A percentile compares a stretch with the other conserved stretches of the same genome.
These are phyloP conservation scores for Penicillium sp. DNA, from an alignment of 2,329 filamentous ascomycete species.

Conservation along the genomic window DNA sequence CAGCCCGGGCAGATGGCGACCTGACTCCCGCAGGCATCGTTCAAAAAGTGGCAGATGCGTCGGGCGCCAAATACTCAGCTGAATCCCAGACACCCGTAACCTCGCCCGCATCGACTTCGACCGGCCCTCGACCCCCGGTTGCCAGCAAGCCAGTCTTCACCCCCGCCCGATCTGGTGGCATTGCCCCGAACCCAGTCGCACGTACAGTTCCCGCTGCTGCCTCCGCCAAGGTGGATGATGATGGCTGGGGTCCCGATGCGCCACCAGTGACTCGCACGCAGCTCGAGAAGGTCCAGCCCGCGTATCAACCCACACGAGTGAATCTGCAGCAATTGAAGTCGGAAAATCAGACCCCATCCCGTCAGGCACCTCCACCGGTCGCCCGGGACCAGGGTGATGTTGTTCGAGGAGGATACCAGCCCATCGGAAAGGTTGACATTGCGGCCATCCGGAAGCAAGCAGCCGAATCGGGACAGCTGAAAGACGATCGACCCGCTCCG, in stretches of 20 bases:
- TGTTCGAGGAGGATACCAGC: constrained; percentile 85
- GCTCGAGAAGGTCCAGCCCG: constrained; percentile 86
- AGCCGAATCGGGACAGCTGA: constrained; percentile 55
- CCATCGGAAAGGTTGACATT: constrained; percentile 97
- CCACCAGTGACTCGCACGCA: constrained; percentile 85
- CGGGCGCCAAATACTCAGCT: constrained; percentile 88
- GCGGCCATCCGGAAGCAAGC: constrained; percentile 79
- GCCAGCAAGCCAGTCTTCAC: constrained; percentile 92
- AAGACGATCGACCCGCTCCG: constrained; percentile 77
- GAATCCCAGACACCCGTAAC: constrained; percentile 55
- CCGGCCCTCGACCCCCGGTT: constrained; percentile 65
- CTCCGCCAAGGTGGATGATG: constrained; percentile 67
- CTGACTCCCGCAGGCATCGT: constrained; percentile 85
- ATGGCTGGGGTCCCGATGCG: constrained; percentile 94
- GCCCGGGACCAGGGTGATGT: constrained; percentile 62
- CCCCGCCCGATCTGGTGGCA: constrained; percentile 64
- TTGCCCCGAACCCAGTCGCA: constrained; percentile 64
- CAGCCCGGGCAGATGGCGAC: constrained; percentile 86
- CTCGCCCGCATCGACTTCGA: constrained; percentile 46
- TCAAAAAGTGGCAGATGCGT: constrained; percentile 91
- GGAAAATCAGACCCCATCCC: constrained; percentile 62
- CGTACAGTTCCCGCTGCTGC: constrained; percentile 52
- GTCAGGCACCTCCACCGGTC: constrained; percentile 52
- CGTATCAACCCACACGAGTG: constrained; percentile 94
- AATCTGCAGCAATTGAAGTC: constrained; percentile 84